Conservation (phyloP, 2,329 filamentous ascomycete species). For the Fusarium proliferatum region DNA sequence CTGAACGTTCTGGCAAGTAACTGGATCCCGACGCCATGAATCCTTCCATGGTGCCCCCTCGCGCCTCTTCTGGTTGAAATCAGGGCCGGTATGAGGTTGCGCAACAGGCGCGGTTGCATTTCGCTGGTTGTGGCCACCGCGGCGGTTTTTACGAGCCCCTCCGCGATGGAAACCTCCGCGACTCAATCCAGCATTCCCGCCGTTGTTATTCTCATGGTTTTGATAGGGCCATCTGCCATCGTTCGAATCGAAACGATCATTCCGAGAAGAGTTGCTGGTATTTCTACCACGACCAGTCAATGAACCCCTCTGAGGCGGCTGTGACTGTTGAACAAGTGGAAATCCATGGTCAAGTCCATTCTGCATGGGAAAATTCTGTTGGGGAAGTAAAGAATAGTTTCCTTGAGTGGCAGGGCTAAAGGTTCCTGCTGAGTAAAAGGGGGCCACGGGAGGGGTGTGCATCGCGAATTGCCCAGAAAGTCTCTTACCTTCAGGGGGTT, state of each 20-base stretch:
- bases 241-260: constrained; percentile 7
- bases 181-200: neutral
- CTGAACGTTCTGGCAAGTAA: constrained; percentile 42
- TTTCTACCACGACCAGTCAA: constrained; percentile 2
- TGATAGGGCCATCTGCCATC: constrained; percentile 27
- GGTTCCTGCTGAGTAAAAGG: constrained; percentile 10
- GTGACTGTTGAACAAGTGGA: constrained; percentile 4
- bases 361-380: constrained; percentile 3
- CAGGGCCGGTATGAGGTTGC: constrained; percentile 8
- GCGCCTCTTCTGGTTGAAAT: constrained; percentile 26
- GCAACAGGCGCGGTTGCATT: constrained; percentile 33
- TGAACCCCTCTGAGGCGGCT: constrained; percentile 4
- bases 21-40: constrained; percentile 30
- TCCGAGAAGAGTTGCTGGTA: constrained; percentile 18
- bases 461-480: neutral
- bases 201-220: constrained; percentile 20
- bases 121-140: constrained; percentile 33
- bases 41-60: constrained; percentile 28
- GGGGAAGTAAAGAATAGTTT: neutral
- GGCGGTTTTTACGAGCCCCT: constrained; percentile 25
- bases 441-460: neutral
- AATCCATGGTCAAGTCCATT: constrained; percentile 11
- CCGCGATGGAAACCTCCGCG: constrained; percentile 30
- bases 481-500: neutral
- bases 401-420: neutral